phyloP scores from a whole-genome alignment of 225 moss, liverwort and hornwort species.

The Sphagnum contortum region DNA sequence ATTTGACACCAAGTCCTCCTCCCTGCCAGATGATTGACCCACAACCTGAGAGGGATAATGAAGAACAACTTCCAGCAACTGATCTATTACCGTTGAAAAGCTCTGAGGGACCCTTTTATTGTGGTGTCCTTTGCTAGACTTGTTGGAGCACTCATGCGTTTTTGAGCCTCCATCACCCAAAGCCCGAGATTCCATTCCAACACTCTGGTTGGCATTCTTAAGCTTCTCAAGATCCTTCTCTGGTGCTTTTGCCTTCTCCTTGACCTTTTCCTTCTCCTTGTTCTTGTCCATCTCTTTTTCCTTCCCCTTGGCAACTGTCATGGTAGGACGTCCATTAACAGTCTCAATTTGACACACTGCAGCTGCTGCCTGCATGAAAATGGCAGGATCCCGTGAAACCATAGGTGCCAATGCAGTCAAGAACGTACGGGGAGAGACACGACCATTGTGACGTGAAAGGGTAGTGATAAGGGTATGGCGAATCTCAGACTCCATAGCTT shows the following conservation, averaged over 20 bases:
- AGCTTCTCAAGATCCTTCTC: slow-evolving; percentile 27
- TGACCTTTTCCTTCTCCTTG: slow-evolving; percentile 33
- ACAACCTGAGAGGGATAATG: slow-evolving; percentile 50
- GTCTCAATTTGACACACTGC: slow-evolving; percentile 81
- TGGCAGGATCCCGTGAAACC: slow-evolving; percentile 74
- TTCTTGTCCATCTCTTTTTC: slow-evolving; percentile 55
- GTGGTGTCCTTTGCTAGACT: slow-evolving; percentile 53
- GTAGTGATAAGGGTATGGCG: slow-evolving; percentile 77
- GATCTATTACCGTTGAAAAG: slow-evolving; percentile 84
- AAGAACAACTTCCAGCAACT: slow-evolving; percentile 82
- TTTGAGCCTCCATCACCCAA: slow-evolving; percentile 33
- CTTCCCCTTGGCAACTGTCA: slow-evolving; percentile 74
- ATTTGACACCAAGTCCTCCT: slow-evolving; percentile 36
- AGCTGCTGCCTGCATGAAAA: slow-evolving; percentile 87
- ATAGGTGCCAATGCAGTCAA: slow-evolving; percentile 93
- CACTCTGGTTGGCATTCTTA: slow-evolving; percentile 3
- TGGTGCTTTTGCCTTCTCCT: slow-evolving; percentile 23
- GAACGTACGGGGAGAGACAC: slow-evolving; percentile 91
- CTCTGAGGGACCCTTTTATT: slow-evolving; percentile 86
- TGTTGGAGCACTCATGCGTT: slow-evolving; percentile 50
- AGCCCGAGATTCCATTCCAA: slow-evolving; percentile 8
- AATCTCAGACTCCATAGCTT: slow-evolving; percentile 93
- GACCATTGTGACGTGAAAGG: slow-evolving; percentile 77
- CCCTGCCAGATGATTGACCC: slow-evolving; percentile 27
- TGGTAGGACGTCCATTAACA: slow-evolving; percentile 60